Conservation (phyloP, 768 basidiomycete genomes). For the Filobasidium floriforme region DNA sequence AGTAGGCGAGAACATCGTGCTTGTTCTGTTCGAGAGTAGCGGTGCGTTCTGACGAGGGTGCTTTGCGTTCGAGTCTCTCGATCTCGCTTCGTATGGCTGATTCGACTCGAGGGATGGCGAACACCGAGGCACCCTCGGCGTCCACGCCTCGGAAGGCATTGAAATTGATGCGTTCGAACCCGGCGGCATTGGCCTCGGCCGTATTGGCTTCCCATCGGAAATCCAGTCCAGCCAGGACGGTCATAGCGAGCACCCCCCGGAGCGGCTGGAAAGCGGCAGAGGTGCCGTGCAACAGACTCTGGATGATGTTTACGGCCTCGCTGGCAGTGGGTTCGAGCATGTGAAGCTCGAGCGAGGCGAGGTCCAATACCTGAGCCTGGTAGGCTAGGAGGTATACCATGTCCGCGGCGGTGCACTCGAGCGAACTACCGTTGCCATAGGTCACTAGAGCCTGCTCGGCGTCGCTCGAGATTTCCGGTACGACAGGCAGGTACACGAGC, state of each 20-base stretch:
- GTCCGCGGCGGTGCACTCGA: slow-evolving; percentile 2
- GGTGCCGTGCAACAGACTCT: slow-evolving; percentile 17
- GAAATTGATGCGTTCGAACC: slow-evolving; percentile 18
- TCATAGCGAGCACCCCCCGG: slow-evolving; percentile 9
- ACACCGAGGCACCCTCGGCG: slow-evolving; percentile 9
- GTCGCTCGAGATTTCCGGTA: neutral
- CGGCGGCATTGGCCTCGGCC: neutral
- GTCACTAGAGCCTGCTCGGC: neutral
- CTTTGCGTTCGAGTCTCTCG: slow-evolving; percentile 8
- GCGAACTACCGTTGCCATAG: slow-evolving; percentile 13
- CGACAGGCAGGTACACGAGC: slow-evolving; percentile 8
- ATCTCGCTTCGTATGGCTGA: slow-evolving; percentile 11
- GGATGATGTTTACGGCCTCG: slow-evolving; percentile 12
- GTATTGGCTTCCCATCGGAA: neutral
- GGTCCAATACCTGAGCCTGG: slow-evolving; percentile 14
- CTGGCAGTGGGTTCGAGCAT: slow-evolving; percentile 1
- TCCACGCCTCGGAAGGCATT: slow-evolving; percentile 5
- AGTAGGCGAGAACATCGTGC: slow-evolving; percentile 9
- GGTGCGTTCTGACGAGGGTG: neutral
- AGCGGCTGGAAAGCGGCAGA: neutral
- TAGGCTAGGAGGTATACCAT: slow-evolving; percentile 13
- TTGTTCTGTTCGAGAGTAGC: slow-evolving; percentile 9
- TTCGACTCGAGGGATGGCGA: slow-evolving; percentile 11
- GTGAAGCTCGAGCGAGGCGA: slow-evolving; percentile 23
- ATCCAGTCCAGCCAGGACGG: slow-evolving; percentile 9